Conservation (phyloP, 2,329 filamentous ascomycete genomes). For the Cordyceps farinosa region DNA sequence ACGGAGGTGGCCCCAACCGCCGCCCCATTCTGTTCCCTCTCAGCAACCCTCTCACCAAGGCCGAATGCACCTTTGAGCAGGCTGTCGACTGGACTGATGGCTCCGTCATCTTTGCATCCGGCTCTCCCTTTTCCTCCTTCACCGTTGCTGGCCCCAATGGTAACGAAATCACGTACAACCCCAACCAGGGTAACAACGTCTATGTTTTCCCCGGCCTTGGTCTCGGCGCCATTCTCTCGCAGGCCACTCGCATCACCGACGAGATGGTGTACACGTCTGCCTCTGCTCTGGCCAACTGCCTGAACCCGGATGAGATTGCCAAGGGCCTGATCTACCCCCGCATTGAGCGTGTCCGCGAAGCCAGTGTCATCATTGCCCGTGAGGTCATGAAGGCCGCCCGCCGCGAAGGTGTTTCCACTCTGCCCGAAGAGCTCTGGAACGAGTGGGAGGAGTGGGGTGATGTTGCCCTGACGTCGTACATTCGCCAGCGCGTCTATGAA, state of each 20-base stretch:
- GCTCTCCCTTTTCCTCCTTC: conserved; percentile 81
- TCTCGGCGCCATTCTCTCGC: conserved; percentile 86
- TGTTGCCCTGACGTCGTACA: conserved; percentile 56
- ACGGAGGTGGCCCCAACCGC: conserved; percentile 64
- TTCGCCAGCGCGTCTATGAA: conserved; percentile 59
- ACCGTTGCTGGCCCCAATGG: conserved; percentile 58
- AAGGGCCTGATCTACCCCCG: conserved; percentile 86
- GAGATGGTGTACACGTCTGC: conserved; percentile 97
- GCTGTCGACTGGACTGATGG: conserved; percentile 89
- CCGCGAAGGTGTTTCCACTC: conserved; percentile 68
- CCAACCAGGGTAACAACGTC: conserved; percentile 80
- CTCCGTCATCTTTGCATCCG: conserved; percentile 88
- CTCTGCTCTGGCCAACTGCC: conserved; percentile 70
- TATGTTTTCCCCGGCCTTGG: conserved; percentile 98
- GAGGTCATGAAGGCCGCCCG: conserved; percentile 93
- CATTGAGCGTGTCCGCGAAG: conserved; percentile 87
- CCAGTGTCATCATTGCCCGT: conserved; percentile 78
- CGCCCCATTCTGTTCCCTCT: conserved; percentile 92
- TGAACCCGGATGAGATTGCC: conserved; percentile 77
- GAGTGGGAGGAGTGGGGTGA: conserved; percentile 72
- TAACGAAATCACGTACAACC: conserved; percentile 63
- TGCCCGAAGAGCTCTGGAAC: conserved; percentile 66
- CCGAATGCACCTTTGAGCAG: conserved; percentile 95
- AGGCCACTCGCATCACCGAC: conserved; percentile 82
- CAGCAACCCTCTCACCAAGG: conserved; percentile 93